These are phyloP conservation scores for Encephalitozoon hellem DNA, from an alignment of 371 early-diverging fungal genomes.

Conservation along the genomic window DNA sequence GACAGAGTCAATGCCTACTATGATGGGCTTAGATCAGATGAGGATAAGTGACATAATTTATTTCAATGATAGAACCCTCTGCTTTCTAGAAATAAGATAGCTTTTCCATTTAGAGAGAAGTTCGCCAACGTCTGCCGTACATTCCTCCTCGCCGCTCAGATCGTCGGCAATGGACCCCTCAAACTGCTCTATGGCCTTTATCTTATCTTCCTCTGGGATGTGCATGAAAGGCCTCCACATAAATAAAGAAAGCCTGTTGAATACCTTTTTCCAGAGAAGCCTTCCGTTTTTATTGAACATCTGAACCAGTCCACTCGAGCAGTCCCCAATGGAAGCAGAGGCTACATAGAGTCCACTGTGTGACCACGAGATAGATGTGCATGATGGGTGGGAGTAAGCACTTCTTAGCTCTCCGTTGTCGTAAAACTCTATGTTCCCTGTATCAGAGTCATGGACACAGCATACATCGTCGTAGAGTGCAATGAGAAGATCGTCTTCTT, in stretches of 20 bases:
- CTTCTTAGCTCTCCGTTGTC: conserved; percentile 25
- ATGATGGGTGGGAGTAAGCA: conserved; percentile 25
- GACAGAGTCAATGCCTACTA: neutral
- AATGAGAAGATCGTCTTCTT: conserved; percentile 16
- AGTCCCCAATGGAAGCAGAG: neutral
- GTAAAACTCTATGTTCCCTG: conserved; percentile 47
- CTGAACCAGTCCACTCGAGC: conserved; percentile 39
- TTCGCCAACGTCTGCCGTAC: neutral
- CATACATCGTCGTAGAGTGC: neutral
- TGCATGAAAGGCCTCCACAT: conserved; percentile 39
- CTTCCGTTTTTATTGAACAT: conserved; percentile 47
- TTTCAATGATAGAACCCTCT: neutral
- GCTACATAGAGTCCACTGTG: conserved; percentile 42
- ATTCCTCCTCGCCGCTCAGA: neutral
- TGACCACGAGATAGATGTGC: conserved; percentile 46
- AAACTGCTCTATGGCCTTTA: conserved; percentile 1
- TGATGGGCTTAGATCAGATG: neutral
- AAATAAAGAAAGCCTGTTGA: conserved; percentile 21
- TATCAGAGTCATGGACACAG: conserved; percentile 24
- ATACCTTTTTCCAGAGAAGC: conserved; percentile 43
- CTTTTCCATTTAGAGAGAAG: conserved; percentile 35
- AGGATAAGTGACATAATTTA: neutral
- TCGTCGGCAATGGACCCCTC: neutral
- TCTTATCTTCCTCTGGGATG: conserved; percentile 11
- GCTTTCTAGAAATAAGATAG: conserved; percentile 26